Percentiles rank a stretch among this genome's conserved stretches.
These are phyloP conservation scores for Arthrocladium fulminans DNA, from an alignment of 2,329 filamentous ascomycete species.

Conservation along the genomic window DNA sequence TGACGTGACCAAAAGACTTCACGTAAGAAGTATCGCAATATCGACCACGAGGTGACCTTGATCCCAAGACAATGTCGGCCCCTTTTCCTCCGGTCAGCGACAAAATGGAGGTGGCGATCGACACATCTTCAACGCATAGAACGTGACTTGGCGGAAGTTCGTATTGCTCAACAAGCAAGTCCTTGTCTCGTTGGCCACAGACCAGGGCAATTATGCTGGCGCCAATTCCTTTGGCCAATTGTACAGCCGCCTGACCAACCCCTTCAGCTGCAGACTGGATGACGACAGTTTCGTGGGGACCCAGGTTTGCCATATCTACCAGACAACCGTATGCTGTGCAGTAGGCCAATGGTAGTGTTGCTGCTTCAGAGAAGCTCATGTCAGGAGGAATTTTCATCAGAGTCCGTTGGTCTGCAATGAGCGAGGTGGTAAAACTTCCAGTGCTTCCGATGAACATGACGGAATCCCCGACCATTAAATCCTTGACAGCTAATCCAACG, in stretches of 20 bases:
- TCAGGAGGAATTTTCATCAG: not conserved
- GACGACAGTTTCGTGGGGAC: constrained; percentile 16
- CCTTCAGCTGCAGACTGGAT: constrained; percentile 25
- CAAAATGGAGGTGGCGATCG: too few relatives aligned
- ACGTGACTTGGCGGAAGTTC: too few relatives aligned
- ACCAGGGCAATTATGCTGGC: not conserved
- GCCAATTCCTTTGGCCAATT: constrained; percentile 14
- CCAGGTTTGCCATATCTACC: not conserved
- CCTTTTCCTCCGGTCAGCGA: too few relatives aligned
- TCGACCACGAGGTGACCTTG: too few relatives aligned
- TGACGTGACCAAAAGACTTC: too few relatives aligned
- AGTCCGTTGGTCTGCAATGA: not conserved
- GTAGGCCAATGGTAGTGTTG: not conserved
- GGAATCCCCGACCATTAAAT: not conserved
- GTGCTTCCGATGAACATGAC: not conserved
- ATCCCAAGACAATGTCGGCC: too few relatives aligned
- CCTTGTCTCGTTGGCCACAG: not conserved
- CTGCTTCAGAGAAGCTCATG: not conserved
- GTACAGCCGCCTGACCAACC: constrained; percentile 21
- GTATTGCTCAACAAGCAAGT: too few relatives aligned
- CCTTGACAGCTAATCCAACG: not conserved
- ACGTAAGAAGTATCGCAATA: too few relatives aligned
- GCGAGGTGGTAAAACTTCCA: not conserved
- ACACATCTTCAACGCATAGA: too few relatives aligned
- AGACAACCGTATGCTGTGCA: not conserved